Base-by-base conservation (phyloP, 495 filamentous ascomycete genomes). In the Annulohypoxylon moriforme region DNA sequence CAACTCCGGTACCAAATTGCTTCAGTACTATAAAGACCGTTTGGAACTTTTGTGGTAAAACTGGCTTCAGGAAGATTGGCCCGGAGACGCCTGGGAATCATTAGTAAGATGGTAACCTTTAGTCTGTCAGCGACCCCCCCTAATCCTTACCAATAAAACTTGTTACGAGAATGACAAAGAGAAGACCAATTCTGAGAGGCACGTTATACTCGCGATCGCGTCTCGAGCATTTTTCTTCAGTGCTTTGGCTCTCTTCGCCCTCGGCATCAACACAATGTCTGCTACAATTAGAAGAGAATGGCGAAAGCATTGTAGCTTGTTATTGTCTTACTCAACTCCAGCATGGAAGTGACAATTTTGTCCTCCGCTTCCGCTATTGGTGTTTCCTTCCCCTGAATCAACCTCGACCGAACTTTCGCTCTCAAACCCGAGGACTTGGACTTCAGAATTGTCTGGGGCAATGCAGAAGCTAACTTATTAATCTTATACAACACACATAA, bases 1-100 rank as follows among this genome's bases (percentile, higher is more conserved):
- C 89, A 20, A 93, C 86, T 1, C 91, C 91, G 0, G 91, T 92
- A 5, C 91, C 91, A 63, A 93, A 93, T 64, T 93, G 90, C 69
- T 90, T 88, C 27, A 91, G 81, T 11, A 86, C 71, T 16, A 85
- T 83, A 52, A 86, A 85, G 34, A 85, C 80, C 56, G 65, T 16
- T 20, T 79, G 70, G 16, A 80, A 73, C 9, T 72, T 68, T 18
- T 64, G 59, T 14, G 75, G 56, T 18, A 81, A 70, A 60, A 78
- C 68, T 24, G 68, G 67, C 25, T 79, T 69, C 22, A 80, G 71
- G 14, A 86, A 67, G 60, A 86, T 84, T n/a, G 85, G 85, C 3
- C 65, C 60, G 36, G 82, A 77, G 25, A 84, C 84, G 10, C 84
- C 82, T 77, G 42, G 10, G 38, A 5, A 33, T 44, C 10, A 2